Conservation (phyloP, 768 basidiomycete species). For the Leccinum subgranulosum region DNA sequence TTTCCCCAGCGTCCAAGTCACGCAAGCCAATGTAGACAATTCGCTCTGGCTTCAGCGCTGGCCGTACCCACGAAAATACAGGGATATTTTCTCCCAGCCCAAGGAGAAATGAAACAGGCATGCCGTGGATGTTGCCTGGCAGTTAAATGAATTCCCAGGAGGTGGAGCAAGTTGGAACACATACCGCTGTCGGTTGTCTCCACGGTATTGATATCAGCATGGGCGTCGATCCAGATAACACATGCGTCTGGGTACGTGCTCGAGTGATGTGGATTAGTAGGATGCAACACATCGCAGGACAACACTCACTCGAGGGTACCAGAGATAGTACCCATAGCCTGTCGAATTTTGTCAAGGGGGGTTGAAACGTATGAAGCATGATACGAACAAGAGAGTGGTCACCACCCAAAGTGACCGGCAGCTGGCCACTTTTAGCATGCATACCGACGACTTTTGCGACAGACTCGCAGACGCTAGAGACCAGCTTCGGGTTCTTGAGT, state of each 20-base stretch:
- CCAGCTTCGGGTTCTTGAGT: constrained; percentile 87
- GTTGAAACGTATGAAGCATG: constrained; percentile 1
- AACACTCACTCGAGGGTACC: constrained; percentile 71
- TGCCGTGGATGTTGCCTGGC: constrained; percentile 93
- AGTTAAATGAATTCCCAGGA: not conserved
- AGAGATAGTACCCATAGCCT: constrained; percentile 92
- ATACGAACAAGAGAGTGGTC: constrained; percentile 86
- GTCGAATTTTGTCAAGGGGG: not conserved
- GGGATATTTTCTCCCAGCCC: constrained; percentile 40
- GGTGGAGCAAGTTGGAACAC: constrained; percentile 8
- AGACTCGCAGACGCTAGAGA: constrained; percentile 76
- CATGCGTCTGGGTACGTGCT: constrained; percentile 78
- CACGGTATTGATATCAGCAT: constrained; percentile 93
- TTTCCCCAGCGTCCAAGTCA: constrained; percentile 88
- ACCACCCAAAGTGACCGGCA: constrained; percentile 91
- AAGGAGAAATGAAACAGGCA: constrained; percentile 93
- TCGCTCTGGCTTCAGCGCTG: constrained; percentile 63
- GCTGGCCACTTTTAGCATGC: constrained; percentile 72
- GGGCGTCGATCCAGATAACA: constrained; percentile 96
- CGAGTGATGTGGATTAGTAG: constrained; percentile 5
- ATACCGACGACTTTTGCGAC: constrained; percentile 74
- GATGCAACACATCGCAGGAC: not conserved
- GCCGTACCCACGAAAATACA: constrained; percentile 59
- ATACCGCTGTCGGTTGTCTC: constrained; percentile 74
- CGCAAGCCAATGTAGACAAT: constrained; percentile 97